phyloP scores from a whole-genome alignment of 148 eudicot species.

The Simmondsia chinensis region DNA sequence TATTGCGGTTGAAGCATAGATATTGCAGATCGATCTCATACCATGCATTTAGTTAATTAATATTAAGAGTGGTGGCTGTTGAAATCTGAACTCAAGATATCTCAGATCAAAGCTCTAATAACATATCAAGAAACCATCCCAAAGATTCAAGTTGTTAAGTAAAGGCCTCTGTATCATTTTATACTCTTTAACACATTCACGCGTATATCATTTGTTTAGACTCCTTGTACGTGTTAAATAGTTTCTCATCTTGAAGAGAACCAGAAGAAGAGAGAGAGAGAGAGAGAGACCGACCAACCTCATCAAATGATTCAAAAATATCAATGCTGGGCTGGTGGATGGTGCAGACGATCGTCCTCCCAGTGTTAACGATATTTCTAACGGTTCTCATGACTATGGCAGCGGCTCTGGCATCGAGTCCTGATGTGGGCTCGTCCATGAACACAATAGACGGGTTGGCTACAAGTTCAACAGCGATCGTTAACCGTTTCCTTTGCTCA shows the following conservation, averaged over 20 bases:
- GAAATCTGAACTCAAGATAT: too few species aligned
- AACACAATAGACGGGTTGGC: slow-evolving; percentile 97
- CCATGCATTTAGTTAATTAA: too few species aligned
- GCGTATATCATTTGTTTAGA: too few species aligned
- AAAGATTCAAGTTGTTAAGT: too few species aligned
- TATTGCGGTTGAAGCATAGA: too few species aligned
- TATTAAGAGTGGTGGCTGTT: too few species aligned
- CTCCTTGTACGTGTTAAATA: too few species aligned
- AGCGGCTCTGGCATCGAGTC: slow-evolving; percentile 96
- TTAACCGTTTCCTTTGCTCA: slow-evolving; percentile 88
- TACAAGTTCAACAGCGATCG: slow-evolving; percentile 94
- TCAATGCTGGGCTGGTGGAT: slow-evolving; percentile 99
- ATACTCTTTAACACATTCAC: too few species aligned
- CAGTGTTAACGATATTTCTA: slow-evolving; percentile 90
- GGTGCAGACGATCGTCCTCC: slow-evolving; percentile 94
- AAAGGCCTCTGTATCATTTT: too few species aligned
- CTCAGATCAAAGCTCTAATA: too few species aligned
- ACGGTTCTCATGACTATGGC: slow-evolving; percentile 99
- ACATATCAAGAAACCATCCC: too few species aligned
- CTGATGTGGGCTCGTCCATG: slow-evolving; percentile 99
- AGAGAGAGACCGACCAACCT: slow-evolving; percentile 29
- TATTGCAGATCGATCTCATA: too few species aligned
- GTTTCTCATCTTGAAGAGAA: neutral
- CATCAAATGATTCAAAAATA: slow-evolving; percentile 94
- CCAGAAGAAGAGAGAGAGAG: neutral